Evolutionary conservation across 306 rosid genomes (phyloP).

Genomic region (Ochetophila trinervis): DNA sequence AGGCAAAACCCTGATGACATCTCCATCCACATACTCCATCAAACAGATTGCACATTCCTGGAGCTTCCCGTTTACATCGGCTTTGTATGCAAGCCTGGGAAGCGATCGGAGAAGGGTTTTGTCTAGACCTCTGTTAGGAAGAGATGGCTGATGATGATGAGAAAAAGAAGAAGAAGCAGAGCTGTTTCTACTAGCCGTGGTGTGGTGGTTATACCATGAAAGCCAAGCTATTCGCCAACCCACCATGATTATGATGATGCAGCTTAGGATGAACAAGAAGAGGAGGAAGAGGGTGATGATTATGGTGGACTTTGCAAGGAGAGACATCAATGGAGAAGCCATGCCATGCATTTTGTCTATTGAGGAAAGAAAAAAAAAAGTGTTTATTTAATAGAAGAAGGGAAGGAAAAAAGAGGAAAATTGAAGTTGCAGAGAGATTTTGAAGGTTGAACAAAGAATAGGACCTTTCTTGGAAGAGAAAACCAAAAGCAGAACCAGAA

Average conservation of each 20-base stretch:
- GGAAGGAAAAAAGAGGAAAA: no score
- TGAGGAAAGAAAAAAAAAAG: background rate
- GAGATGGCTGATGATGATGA: background rate
- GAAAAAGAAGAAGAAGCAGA: background rate
- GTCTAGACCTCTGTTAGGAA: background rate
- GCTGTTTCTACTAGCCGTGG: background rate
- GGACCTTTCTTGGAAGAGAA: background rate
- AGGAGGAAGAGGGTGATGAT: background rate
- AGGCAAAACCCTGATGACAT: conserved; percentile 19
- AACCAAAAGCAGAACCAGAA: no score
- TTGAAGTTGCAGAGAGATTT: background rate
- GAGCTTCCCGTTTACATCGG: conserved; percentile 1
- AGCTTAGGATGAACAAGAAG: background rate
- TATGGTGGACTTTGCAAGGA: background rate
- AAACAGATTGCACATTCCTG: conserved; percentile 28
- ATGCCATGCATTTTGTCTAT: background rate
- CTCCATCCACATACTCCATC: conserved; percentile 31
- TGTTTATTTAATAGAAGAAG: no score
- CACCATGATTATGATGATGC: background rate
- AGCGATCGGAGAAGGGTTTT: conserved; percentile 5
- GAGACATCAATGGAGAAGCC: conserved; percentile 1
- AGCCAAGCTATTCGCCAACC: conserved; percentile 14
- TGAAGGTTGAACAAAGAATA: background rate
- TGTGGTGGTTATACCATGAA: conserved; percentile 8
- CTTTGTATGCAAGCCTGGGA: conserved; percentile 1